Evolutionary conservation across 768 basidiomycete species (phyloP).

Genomic region (Pleurotus citrinopileatus): DNA sequence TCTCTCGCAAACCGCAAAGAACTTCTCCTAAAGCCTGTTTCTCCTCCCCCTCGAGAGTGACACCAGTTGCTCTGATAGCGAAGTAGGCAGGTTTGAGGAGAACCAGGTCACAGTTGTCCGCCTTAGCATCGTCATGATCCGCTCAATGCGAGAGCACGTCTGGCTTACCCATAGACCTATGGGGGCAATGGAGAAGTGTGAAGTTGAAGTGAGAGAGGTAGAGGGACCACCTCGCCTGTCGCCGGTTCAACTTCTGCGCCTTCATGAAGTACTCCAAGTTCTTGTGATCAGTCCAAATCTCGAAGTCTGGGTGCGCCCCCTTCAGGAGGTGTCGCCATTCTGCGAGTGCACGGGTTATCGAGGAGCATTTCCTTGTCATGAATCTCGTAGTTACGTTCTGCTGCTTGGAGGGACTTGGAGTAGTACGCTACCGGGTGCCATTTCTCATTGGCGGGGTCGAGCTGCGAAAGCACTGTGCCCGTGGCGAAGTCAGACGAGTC

Average conservation of each 20-base stretch:
- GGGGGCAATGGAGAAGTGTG: conserved; percentile 26
- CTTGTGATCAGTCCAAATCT: conserved; percentile 32
- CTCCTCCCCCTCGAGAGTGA: conserved; percentile 12
- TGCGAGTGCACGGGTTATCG: conserved; percentile 33
- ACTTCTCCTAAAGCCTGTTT: not conserved
- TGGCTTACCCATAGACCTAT: conserved; percentile 17
- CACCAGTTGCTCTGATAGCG: not conserved
- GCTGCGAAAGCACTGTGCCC: not conserved
- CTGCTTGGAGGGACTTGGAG: conserved; percentile 25
- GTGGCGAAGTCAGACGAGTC: not conserved
- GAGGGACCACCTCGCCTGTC: conserved; percentile 41
- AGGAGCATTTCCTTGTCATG: conserved; percentile 48
- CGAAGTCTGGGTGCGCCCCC: conserved; percentile 18
- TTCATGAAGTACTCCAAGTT: conserved; percentile 40
- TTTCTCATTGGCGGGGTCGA: conserved; percentile 13
- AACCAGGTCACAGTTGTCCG: conserved; percentile 17
- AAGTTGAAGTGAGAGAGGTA: conserved; percentile 34
- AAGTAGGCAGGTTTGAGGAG: conserved; percentile 16
- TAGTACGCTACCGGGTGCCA: conserved; percentile 39
- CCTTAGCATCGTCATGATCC: conserved; percentile 19
- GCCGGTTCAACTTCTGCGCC: conserved; percentile 21
- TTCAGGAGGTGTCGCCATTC: conserved; percentile 25
- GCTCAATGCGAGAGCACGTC: conserved; percentile 25
- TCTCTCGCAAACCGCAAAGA: no score
- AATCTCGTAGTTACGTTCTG: conserved; percentile 42